Evolutionary conservation across 2,329 filamentous ascomycete species (phyloP), one percentile per base, ranked within the genome.

Genomic region (Purpureocillium lavendulum): DNA sequence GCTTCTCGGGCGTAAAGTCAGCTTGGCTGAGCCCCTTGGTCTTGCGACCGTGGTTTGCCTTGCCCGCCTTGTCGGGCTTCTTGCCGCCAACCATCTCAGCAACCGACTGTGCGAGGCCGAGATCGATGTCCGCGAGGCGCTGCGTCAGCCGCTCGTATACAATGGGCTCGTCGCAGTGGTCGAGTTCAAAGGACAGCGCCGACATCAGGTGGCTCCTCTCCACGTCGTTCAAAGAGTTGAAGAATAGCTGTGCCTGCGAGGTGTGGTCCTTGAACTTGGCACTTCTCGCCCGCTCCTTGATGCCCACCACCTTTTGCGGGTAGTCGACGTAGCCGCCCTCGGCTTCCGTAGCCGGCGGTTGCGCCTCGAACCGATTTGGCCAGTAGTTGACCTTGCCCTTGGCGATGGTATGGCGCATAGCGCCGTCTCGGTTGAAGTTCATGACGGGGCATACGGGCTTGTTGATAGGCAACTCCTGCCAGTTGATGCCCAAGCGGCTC

Each of bases 211-310:
- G 81, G 46, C 84, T 74, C 61, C 84, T 79, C 60, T 90, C 86
- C 4, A 77, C 65, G 0, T 70, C 62, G 0, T 77, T 75, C 48
- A 90, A 60, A 13, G 82, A 88, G 66, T 90, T 90, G 66, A 80
- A 90, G 66, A 92, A 92, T 2, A 90, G 67, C 55, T 89, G 84
- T 0, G 86, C 84, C 57, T 92, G 86, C 36, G 74, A 80, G 60
- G 76, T 77, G 56, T 90, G 84, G 45, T 92, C 84, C 46, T 70
- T 73, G 69, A 90, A 90, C 64, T 90, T 90, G 49, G 71, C 71
- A 46, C 78, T 84, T 53, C 75, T 69, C 6, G 80, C 66, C 10
- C 86, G 77, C 14, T 71, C 65, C 65, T 92, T 90, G 55, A 85
- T 78, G 3, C 84, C 84, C 4, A 66, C 67, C 1, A 85, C 62